Evolutionary conservation across 768 basidiomycete genomes (phyloP).

Genomic region (Lentinula lateritia): DNA sequence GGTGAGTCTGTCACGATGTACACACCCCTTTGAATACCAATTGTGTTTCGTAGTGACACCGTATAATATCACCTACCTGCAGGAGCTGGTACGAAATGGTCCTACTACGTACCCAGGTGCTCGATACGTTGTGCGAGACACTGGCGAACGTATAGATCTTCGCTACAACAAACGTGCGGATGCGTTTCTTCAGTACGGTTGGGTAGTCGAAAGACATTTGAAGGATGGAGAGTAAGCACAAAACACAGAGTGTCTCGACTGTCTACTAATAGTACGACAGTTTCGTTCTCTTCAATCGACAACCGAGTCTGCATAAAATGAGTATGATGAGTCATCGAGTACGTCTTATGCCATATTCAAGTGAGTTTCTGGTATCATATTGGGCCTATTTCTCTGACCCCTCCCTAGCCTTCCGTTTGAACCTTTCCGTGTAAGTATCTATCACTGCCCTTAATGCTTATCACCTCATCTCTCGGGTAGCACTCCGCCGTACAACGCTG

Average conservation of each 20-base stretch:
- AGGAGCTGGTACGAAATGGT: conserved; percentile 92
- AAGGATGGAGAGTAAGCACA: conserved; percentile 93
- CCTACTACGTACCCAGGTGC: conserved; percentile 95
- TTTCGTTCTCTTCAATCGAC: conserved; percentile 94
- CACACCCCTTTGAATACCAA: conserved; percentile 4
- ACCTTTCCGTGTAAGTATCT: conserved; percentile 87
- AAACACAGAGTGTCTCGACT: not conserved
- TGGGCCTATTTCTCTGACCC: conserved; percentile 6
- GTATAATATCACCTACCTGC: conserved; percentile 92
- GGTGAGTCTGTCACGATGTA: conserved; percentile 40
- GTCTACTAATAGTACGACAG: conserved; percentile 29
- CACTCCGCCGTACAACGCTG: conserved; percentile 97
- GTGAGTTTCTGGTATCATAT: conserved; percentile 40
- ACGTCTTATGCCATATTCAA: conserved; percentile 96
- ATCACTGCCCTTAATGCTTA: conserved; percentile 14
- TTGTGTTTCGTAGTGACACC: conserved; percentile 67
- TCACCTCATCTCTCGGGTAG: conserved; percentile 33
- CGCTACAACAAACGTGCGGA: conserved; percentile 95
- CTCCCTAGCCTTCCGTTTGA: conserved; percentile 83
- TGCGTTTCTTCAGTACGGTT: conserved; percentile 93
- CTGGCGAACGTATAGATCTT: conserved; percentile 94
- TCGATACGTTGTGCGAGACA: conserved; percentile 94
- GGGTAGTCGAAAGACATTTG: conserved; percentile 96
- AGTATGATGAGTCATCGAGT: conserved; percentile 99
- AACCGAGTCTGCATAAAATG: conserved; percentile 99